Percentiles rank a stretch among this genome's conserved stretches.
Evolutionary conservation across 257 asterid genomes (phyloP).

Genomic region (Hygrophila difformis): DNA sequence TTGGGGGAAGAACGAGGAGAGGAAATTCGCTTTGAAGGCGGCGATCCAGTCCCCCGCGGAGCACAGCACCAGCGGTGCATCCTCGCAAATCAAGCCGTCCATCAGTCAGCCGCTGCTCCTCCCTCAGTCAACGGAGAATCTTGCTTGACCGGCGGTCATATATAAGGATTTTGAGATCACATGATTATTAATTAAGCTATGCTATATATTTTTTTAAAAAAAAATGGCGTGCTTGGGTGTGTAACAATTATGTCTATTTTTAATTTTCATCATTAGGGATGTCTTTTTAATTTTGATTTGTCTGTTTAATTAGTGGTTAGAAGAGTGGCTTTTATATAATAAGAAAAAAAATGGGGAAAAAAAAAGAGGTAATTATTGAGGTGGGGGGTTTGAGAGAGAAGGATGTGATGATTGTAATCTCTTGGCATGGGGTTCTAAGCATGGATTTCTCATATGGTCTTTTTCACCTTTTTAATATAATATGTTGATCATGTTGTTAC

Average conservation of each 20-base stretch:
- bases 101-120: constrained; percentile 56
- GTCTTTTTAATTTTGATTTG: constrained; percentile 6
- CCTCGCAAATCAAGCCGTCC: constrained; percentile 40
- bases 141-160: constrained; percentile 34
- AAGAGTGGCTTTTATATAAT: constrained; percentile 18
- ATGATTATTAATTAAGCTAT: no score
- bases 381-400: background rate
- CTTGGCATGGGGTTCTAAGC: constrained; percentile 30
- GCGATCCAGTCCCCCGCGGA: constrained; percentile 38
- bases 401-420: constrained; percentile 36
- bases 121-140: constrained; percentile 39
- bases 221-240: constrained; percentile 23
- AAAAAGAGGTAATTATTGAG: constrained; percentile 1
- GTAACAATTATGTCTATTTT: constrained; percentile 20
- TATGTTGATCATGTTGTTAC: constrained; percentile 8
- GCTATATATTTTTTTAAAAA: constrained; percentile 20
- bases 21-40: constrained; percentile 31
- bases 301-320: constrained; percentile 18
- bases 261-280: constrained; percentile 4
- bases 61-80: constrained; percentile 22
- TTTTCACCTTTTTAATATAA: no score
- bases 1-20: constrained; percentile 70
- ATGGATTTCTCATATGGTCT: constrained; percentile 29
- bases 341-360: background rate
- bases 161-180: no score